phyloP scores from a whole-genome alignment of 2,329 filamentous ascomycete genomes.

The Sordariomycetes sp. region DNA sequence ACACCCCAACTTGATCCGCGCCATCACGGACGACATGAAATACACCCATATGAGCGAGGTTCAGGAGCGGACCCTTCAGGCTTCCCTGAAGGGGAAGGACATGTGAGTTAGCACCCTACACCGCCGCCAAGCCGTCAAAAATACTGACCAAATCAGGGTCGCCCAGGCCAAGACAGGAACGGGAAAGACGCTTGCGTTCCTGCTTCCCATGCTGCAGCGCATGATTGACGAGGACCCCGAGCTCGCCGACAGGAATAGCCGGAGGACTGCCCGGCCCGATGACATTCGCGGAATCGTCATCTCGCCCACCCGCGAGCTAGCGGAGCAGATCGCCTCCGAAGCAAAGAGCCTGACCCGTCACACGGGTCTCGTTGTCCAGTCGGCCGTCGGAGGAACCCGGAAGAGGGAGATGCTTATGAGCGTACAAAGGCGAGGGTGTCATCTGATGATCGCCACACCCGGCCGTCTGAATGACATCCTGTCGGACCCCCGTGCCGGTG shows the following conservation, averaged over 20 bases:
- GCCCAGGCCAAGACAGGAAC: conserved; percentile 96
- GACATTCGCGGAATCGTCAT: conserved; percentile 63
- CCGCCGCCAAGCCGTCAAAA: background rate
- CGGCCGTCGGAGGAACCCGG: conserved; percentile 84
- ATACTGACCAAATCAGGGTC: conserved; percentile 38
- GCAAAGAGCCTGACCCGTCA: conserved; percentile 54
- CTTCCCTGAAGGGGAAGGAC: conserved; percentile 70
- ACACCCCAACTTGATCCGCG: conserved; percentile 51
- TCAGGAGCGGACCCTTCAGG: conserved; percentile 71
- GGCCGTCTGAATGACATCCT: conserved; percentile 79
- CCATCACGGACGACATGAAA: conserved; percentile 62
- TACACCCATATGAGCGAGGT: conserved; percentile 88
- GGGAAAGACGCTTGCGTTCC: conserved; percentile 90
- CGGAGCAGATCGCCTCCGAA: conserved; percentile 71
- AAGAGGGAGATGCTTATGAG: conserved; percentile 58
- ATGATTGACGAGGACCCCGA: conserved; percentile 56
- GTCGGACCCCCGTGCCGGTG: conserved; percentile 48
- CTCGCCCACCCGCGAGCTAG: conserved; percentile 72
- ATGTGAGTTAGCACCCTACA: conserved; percentile 47
- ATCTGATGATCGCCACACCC: conserved; percentile 83
- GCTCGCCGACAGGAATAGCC: conserved; percentile 37
- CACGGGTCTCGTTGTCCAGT: conserved; percentile 58
- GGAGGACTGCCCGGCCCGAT: conserved; percentile 27
- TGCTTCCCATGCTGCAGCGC: conserved; percentile 74
- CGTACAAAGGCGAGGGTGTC: conserved; percentile 68